Evolutionary conservation across 352 stramenopile genomes (phyloP).

Genomic region (Pythium myriotylum): DNA sequence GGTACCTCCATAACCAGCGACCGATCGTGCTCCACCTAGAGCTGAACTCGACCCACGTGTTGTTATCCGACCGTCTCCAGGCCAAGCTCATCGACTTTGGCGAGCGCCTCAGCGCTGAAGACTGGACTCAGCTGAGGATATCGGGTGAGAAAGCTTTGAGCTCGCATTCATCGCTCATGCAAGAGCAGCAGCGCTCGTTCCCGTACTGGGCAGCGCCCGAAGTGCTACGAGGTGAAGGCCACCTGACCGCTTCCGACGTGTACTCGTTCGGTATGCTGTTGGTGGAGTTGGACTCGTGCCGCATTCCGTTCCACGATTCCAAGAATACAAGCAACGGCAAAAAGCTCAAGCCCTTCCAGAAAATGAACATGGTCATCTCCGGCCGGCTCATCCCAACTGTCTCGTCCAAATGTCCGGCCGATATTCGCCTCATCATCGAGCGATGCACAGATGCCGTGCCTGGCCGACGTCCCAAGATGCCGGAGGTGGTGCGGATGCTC

Average conservation of each 20-base stretch:
- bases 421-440: conserved; percentile 24
- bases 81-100: conserved; percentile 36
- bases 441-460: conserved; percentile 22
- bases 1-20: conserved; percentile 27
- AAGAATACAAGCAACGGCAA: conserved; percentile 29
- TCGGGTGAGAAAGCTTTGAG: conserved; percentile 3
- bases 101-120: conserved; percentile 24
- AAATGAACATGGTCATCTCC: conserved; percentile 34
- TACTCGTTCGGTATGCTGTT: conserved; percentile 44
- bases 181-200: conserved; percentile 20
- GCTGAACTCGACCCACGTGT: conserved; percentile 30
- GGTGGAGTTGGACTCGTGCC: conserved; percentile 31
- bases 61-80: conserved; percentile 30
- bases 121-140: conserved; percentile 31
- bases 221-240: conserved; percentile 28
- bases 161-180: conserved; percentile 2
- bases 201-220: conserved; percentile 35
- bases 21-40: conserved; percentile 30
- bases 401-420: conserved; percentile 15
- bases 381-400: conserved; percentile 26
- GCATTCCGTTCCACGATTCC: conserved; percentile 28
- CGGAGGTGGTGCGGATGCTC: conserved; percentile 26
- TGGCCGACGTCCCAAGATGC: conserved; percentile 26
- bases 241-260: conserved; percentile 28
- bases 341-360: conserved; percentile 35